A percentile compares a stretch with the other conserved stretches of the same genome.
Conservation (phyloP, 2,329 filamentous ascomycete species). For the Phoma sp. region DNA sequence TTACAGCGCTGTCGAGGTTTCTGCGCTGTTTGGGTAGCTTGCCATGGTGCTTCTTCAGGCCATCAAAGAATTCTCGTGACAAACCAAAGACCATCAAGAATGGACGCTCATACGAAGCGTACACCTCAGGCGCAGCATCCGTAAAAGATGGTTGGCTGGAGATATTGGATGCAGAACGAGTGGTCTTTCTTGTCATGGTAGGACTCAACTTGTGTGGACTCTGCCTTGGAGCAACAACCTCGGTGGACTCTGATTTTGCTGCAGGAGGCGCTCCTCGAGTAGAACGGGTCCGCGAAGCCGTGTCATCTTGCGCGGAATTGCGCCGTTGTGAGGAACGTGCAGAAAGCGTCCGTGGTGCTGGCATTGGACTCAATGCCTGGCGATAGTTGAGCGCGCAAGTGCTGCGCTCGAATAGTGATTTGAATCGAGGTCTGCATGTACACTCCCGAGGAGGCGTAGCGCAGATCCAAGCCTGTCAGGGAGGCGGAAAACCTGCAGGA, state of each 20-base stretch:
- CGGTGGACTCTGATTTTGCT: conserved; percentile 36
- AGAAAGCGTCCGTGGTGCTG: conserved; percentile 32
- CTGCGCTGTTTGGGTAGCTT: conserved; percentile 36
- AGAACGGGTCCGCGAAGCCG: conserved; percentile 42
- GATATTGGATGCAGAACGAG: conserved; percentile 46
- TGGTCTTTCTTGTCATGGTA: conserved; percentile 40
- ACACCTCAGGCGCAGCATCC: conserved; percentile 36
- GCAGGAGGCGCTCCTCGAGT: conserved; percentile 39
- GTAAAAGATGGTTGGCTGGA: conserved; percentile 39
- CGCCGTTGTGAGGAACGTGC: conserved; percentile 39
- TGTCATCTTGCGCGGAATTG: conserved; percentile 42
- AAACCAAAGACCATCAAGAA: conserved; percentile 46
- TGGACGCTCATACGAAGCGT: conserved; percentile 41
- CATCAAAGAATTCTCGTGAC: conserved; percentile 40
- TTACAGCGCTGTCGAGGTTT: conserved; percentile 20
- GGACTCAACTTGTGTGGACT: conserved; percentile 36
- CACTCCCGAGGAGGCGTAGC: conserved; percentile 42
- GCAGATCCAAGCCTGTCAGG: conserved; percentile 43
- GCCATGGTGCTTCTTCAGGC: conserved; percentile 37
- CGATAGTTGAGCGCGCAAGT: conserved; percentile 13
- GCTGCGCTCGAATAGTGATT: conserved; percentile 22
- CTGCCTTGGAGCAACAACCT: conserved; percentile 32
- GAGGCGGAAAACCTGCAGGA: conserved; percentile 34
- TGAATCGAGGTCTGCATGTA: conserved; percentile 33
- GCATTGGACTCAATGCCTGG: conserved; percentile 28